Conservation (phyloP, 2,329 filamentous ascomycete genomes). For the Myriangium duriaei region DNA sequence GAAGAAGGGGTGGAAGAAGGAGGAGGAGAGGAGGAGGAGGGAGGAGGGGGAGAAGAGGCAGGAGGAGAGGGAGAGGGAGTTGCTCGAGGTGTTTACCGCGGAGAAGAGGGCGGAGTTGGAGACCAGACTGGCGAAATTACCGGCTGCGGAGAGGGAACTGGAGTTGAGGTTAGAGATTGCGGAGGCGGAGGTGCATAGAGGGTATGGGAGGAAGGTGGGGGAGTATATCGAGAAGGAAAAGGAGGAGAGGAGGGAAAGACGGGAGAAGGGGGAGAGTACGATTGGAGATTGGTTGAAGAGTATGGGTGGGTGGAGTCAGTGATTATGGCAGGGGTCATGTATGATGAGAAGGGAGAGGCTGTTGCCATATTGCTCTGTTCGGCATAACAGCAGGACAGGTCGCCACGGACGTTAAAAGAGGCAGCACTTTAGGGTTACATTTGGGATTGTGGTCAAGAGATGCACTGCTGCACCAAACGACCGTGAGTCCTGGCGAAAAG, state of each 20-base stretch:
- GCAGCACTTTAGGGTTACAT: too few relatives aligned
- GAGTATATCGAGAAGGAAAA: conserved; percentile 45
- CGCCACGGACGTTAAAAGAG: too few relatives aligned
- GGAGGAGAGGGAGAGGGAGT: conserved; percentile 12
- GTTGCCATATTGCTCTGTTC: too few relatives aligned
- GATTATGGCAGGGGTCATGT: too few relatives aligned
- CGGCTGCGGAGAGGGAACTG: conserved; percentile 42
- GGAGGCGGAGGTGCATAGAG: conserved; percentile 48
- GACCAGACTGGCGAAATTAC: conserved; percentile 22
- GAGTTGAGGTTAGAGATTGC: conserved; percentile 54
- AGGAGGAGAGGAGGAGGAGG: conserved; percentile 14
- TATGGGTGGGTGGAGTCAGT: conserved; percentile 20
- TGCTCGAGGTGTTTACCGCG: conserved; percentile 13
- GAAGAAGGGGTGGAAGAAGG: conserved; percentile 16
- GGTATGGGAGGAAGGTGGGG: conserved; percentile 46
- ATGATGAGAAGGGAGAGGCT: too few relatives aligned
- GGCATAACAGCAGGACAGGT: too few relatives aligned
- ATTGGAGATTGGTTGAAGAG: conserved; percentile 29
- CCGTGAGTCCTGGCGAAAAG: too few relatives aligned
- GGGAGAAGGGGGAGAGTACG: conserved; percentile 40
- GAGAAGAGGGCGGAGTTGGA: conserved; percentile 20
- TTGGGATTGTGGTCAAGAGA: too few relatives aligned
- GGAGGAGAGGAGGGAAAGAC: conserved; percentile 41
- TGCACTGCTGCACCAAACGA: too few relatives aligned
- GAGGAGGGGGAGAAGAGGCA: conserved; percentile 1